Base-by-base conservation (phyloP, 805 yeast species). In the Candida pseudoglaebosa region DNA sequence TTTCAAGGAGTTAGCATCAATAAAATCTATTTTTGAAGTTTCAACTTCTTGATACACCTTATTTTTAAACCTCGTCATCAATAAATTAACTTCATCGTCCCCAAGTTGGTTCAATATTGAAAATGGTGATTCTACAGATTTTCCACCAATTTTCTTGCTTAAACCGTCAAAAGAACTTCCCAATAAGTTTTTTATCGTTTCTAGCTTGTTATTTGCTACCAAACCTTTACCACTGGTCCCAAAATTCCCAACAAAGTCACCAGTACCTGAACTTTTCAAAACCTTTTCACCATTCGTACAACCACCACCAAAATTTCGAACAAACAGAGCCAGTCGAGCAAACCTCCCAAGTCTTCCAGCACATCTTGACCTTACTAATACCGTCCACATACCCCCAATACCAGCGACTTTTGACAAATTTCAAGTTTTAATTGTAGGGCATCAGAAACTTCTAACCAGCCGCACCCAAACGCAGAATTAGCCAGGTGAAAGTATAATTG, bases 61-160 rank as follows among this genome's bases (percentile, higher is more conserved):
- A 10, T 12, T 8, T n/a, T 19, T 21, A 24, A 47, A 40, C 10
- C 9, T 14, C 2, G 21, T 4, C n/a, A 44, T 17, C 8, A 38
- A 15, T 9, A 12, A 20, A 13, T 29, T 20, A 9, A 17, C 10
- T 10, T 38, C 40, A 5, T 12, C 5, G 2, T 24, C 21, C 5
- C 26, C 28, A 4, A 43, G 38, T 28, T 34, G 24, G 32, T 44
- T 42, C 17, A 44, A 24, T 7, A 22, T 35, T 18, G 34, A 16
- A 32, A 37, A 42, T 3, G 40, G 41, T 12, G 36, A 21, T 9
- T 39, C 35, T 13, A 37, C 31, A n/a, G 32, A 16, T 22, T 26
- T 34, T 13, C 14, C 28, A 13, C 7, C 12, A 24, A 33, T 10
- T 22, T 33, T 33, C n/a, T 22, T 19, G 12, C 7, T 8, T 19